Evolutionary conservation across 331 rosid species (phyloP).

Genomic region (Ulmus americana): DNA sequence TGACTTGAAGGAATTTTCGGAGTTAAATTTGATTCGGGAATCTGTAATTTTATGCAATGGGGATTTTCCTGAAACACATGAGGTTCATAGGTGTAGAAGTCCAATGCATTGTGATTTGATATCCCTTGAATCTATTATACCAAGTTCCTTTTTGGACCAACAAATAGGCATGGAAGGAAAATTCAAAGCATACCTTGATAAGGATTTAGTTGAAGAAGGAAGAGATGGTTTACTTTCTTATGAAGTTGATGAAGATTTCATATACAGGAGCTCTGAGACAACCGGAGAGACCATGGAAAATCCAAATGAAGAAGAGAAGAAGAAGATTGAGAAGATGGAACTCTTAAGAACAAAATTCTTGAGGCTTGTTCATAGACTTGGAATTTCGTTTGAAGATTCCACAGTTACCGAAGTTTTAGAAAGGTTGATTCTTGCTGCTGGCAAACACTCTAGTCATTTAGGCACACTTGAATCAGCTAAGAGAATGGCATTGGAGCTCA

Average conservation of each 20-base stretch:
- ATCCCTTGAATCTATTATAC: conserved; percentile 7
- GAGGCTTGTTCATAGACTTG: conserved; percentile 42
- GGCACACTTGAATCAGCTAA: conserved; percentile 36
- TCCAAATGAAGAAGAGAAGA: conserved; percentile 37
- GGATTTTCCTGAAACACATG: conserved; percentile 6
- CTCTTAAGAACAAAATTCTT: conserved; percentile 33
- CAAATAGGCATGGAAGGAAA: not conserved
- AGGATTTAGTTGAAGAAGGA: conserved; percentile 10
- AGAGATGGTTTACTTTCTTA: conserved; percentile 20
- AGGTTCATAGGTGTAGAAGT: conserved; percentile 18
- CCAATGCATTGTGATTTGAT: conserved; percentile 16
- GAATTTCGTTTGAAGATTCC: conserved; percentile 35
- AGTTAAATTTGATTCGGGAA: not conserved
- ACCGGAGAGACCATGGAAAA: conserved; percentile 18
- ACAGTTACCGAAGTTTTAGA: conserved; percentile 36
- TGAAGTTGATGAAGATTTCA: conserved; percentile 26
- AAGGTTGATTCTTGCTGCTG: conserved; percentile 35
- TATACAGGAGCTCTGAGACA: conserved; percentile 17
- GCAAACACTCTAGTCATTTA: conserved; percentile 31
- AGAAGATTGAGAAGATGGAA: conserved; percentile 26
- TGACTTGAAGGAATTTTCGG: not conserved
- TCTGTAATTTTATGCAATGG: not conserved
- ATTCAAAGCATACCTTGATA: conserved; percentile 18
- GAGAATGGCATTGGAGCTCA: conserved; percentile 39
- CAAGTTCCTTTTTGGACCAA: conserved; percentile 4